phyloP scores from a whole-genome alignment of 2,329 filamentous ascomycete genomes.

The Phaeophleospora eucalypticola region DNA sequence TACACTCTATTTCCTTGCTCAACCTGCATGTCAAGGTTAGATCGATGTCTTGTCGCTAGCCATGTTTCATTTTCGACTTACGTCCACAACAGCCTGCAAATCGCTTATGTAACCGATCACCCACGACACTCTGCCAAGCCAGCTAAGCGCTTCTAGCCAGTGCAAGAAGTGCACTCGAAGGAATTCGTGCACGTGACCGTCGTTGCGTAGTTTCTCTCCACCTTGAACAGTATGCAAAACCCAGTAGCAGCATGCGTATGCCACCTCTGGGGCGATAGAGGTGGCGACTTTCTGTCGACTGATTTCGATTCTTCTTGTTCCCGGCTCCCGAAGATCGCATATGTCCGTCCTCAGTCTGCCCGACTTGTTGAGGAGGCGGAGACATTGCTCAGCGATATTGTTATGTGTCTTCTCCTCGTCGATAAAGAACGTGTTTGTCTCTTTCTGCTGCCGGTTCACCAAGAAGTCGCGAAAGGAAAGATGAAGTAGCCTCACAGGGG shows the following conservation, averaged over 20 bases:
- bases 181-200: conserved; percentile 33
- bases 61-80: background rate
- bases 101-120: conserved; percentile 9
- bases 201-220: conserved; percentile 24
- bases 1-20: conserved; percentile 8
- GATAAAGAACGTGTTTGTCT: conserved; percentile 15
- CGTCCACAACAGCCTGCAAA: background rate
- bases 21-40: background rate
- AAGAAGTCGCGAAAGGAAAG: too few species aligned
- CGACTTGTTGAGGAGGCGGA: conserved; percentile 5
- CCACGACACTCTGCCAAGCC: conserved; percentile 27
- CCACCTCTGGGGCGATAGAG: conserved; percentile 29
- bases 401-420: conserved; percentile 15
- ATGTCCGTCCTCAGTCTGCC: background rate
- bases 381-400: conserved; percentile 13
- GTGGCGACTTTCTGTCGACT: conserved; percentile 15
- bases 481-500: conserved; percentile 27
- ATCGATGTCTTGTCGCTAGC: background rate
- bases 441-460: conserved; percentile 9
- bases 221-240: conserved; percentile 31
- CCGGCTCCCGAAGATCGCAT: conserved; percentile 1
- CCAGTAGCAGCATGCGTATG: conserved; percentile 44
- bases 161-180: conserved; percentile 39
- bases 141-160: conserved; percentile 44
- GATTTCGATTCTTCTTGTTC: background rate